Conservation (phyloP, 768 basidiomycete genomes). For the Tylopilus subfusipes region DNA sequence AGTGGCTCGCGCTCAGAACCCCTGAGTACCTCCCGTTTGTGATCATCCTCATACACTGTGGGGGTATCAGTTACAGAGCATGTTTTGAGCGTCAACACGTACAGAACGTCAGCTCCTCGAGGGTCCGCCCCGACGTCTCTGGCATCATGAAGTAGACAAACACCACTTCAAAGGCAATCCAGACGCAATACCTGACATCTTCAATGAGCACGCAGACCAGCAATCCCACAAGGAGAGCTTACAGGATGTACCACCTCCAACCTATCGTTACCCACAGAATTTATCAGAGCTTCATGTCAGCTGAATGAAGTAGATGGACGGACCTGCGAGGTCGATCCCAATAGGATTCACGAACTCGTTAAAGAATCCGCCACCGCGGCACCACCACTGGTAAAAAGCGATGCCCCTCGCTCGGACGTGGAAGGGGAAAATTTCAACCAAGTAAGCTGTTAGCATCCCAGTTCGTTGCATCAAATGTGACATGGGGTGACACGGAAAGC, state of each 20-base stretch:
- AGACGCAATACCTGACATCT: conserved; percentile 12
- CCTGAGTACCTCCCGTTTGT: background rate
- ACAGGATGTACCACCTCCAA: conserved; percentile 13
- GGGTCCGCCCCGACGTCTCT: conserved; percentile 17
- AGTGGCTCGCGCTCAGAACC: background rate
- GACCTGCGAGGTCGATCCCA: conserved; percentile 11
- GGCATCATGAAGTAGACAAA: conserved; percentile 20
- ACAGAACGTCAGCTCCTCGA: conserved; percentile 20
- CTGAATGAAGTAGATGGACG: background rate
- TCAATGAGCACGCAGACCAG: background rate
- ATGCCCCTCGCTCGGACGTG: conserved; percentile 59
- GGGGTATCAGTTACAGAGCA: background rate
- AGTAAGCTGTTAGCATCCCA: conserved; percentile 41
- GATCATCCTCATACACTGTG: background rate
- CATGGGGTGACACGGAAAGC: too few species aligned
- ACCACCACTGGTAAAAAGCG: conserved; percentile 57
- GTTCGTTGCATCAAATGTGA: background rate
- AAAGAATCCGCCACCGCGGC: conserved; percentile 34
- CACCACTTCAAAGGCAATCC: conserved; percentile 13
- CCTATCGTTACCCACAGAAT: background rate
- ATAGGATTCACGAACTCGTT: conserved; percentile 17
- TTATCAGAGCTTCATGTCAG: background rate
- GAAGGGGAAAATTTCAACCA: conserved; percentile 68
- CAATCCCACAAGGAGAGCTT: background rate
- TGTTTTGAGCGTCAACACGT: background rate